Evolutionary conservation across 306 rosid species (phyloP), one percentile per base, ranked within the genome.

Genomic region (Mimosa pudica): DNA sequence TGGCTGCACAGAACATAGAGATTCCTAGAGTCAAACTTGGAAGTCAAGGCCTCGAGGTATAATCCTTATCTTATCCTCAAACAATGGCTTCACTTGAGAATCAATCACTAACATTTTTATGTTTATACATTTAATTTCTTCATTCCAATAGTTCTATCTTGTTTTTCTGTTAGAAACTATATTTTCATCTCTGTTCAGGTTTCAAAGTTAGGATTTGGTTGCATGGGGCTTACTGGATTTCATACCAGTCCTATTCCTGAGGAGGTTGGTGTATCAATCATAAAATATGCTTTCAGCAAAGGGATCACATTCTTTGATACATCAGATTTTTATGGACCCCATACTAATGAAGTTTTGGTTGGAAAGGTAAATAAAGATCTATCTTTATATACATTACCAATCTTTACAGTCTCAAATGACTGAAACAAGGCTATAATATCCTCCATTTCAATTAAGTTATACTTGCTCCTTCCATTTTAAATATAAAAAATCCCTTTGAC

Each of bases 281-380:
- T 94, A 81, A 90, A 90, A 66, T 46, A 92, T 24, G 93, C 97
- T 2, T 94, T 90, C 86, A 74, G n/a, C 71, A 87, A 83, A 69
- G 97, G 97, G n/a, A 82, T 94, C 80, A 94, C 96, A 16, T 94
- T 94, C 84, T 94, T 90, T 65, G 96, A 94, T 45, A 89, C 94
- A 35, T 55, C 97, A 10, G 94, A 92, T 78, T 0, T 74, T 20
- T 94, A 91, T 81, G 97, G 93, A 64, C 62, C 83, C 2, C 81
- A 77, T 80, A 47, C 78, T 17, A 94, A 94, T 44, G 98, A 92
- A 84, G 73, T 90, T 77, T 65, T 94, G 81, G 42, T 92, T 2
- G 97, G 97, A 76, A 92, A 92, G 93, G 98, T 88, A 81, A 51
- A 48, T 20, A 9, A 2, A 54, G 16, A 35, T 71, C 62, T 49